Evolutionary conservation across 805 yeast species (phyloP).

Genomic region (Starmerella stellata): DNA sequence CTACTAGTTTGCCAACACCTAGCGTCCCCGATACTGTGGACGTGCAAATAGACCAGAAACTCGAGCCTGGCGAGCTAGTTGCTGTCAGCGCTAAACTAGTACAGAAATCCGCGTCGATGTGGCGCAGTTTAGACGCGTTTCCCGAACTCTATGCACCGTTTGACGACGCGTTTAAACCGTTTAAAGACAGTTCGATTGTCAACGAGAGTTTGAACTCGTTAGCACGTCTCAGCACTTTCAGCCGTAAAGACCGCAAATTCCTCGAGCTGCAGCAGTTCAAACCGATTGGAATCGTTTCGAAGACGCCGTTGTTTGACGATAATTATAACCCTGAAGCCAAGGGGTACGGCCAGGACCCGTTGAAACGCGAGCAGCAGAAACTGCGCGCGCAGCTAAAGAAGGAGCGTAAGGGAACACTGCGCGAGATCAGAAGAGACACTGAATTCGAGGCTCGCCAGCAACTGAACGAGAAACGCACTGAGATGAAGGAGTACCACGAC

Average conservation of each 20-base stretch:
- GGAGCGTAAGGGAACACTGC: constrained; percentile 72
- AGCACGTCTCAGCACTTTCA: constrained; percentile 24
- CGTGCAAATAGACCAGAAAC: constrained; percentile 1
- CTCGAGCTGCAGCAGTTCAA: constrained; percentile 66
- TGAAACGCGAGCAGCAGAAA: constrained; percentile 67
- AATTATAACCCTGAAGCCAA: constrained; percentile 91
- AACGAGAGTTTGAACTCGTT: constrained; percentile 25
- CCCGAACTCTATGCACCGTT: constrained; percentile 19
- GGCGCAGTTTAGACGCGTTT: constrained; percentile 20
- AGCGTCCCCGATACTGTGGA: neutral
- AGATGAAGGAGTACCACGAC: constrained; percentile 63
- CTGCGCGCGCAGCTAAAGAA: constrained; percentile 72
- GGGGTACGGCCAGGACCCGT: constrained; percentile 68
- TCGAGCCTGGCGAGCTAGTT: constrained; percentile 3
- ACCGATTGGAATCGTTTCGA: constrained; percentile 66
- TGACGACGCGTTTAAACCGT: neutral
- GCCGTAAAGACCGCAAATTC: constrained; percentile 40
- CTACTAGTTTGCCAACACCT: neutral
- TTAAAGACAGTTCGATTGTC: neutral
- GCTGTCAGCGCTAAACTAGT: constrained; percentile 8
- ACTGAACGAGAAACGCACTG: constrained; percentile 56
- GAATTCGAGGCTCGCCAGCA: constrained; percentile 75
- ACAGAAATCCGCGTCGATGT: constrained; percentile 16
- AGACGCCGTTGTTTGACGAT: constrained; percentile 84
- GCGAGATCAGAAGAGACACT: constrained; percentile 79